Evolutionary conservation across 306 rosid species (phyloP).

Genomic region (Dryas drummondii): DNA sequence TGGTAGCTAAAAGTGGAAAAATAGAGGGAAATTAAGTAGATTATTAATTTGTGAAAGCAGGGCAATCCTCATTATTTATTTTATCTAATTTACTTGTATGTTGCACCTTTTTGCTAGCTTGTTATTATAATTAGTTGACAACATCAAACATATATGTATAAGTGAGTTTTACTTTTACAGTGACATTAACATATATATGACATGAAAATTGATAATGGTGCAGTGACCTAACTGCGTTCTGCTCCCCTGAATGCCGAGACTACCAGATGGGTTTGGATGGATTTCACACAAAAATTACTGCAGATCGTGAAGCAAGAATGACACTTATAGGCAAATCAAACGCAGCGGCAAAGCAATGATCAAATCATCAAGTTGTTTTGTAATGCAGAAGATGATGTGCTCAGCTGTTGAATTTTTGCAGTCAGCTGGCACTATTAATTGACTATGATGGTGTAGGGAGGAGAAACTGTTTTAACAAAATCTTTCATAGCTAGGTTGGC

Average conservation of each 20-base stretch:
- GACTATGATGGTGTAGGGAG: not conserved
- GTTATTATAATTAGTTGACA: too few relatives aligned
- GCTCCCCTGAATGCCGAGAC: constrained; percentile 10
- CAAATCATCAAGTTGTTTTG: not conserved
- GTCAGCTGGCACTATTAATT: constrained; percentile 4
- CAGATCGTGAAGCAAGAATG: not conserved
- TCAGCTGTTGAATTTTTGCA: not conserved
- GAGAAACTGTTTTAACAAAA: not conserved
- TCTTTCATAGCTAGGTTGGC: not conserved
- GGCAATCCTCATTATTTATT: too few relatives aligned
- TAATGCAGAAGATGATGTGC: constrained; percentile 2
- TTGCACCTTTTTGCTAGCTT: not conserved
- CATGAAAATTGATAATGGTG: constrained; percentile 13
- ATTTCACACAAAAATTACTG: not conserved
- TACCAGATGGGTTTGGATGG: constrained; percentile 16
- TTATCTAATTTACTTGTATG: not conserved
- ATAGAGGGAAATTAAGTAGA: too few relatives aligned
- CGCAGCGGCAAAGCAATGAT: not conserved
- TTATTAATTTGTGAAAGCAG: too few relatives aligned
- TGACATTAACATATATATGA: not conserved
- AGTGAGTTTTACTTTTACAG: not conserved
- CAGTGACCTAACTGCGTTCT: constrained; percentile 21
- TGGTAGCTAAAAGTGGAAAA: too few relatives aligned
- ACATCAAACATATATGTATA: too few relatives aligned
- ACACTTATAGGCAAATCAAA: not conserved